Evolutionary conservation across 1,284 basidiomycete genomes (phyloP).

Genomic region (Butyriboletus regius): DNA sequence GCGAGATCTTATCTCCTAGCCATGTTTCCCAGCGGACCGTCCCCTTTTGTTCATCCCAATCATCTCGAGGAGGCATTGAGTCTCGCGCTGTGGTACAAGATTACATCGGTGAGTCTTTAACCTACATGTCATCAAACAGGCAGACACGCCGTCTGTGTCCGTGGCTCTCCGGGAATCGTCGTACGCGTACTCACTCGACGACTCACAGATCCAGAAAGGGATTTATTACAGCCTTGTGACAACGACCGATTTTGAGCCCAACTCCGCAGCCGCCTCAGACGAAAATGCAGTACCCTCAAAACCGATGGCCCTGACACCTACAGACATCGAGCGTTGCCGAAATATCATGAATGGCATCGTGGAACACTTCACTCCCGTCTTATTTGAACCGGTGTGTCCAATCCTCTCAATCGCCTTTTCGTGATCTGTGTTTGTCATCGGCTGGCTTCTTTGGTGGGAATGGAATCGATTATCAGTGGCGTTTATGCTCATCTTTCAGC

Average conservation of each 20-base stretch:
- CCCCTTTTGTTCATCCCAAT: conserved; percentile 33
- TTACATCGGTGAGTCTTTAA: conserved; percentile 39
- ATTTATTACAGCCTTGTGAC: conserved; percentile 56
- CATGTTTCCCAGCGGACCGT: conserved; percentile 41
- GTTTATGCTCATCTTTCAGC: not conserved
- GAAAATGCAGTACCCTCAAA: not conserved
- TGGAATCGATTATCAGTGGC: not conserved
- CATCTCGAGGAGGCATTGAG: conserved; percentile 46
- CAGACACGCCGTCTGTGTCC: not conserved
- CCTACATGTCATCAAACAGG: not conserved
- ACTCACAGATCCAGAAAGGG: conserved; percentile 49
- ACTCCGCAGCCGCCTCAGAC: conserved; percentile 7
- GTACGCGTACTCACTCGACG: not conserved
- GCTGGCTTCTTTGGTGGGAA: not conserved
- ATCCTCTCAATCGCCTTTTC: not conserved
- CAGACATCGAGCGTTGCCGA: conserved; percentile 33
- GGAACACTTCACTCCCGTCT: conserved; percentile 58
- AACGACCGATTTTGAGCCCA: conserved; percentile 45
- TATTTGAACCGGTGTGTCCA: conserved; percentile 53
- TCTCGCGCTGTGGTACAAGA: conserved; percentile 41
- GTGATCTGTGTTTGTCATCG: not conserved
- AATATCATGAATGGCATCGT: conserved; percentile 47
- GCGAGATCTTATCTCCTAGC: conserved; percentile 38
- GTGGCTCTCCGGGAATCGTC: not conserved
- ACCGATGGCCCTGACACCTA: conserved; percentile 12